These are phyloP conservation scores for Chiua virens DNA, from an alignment of 768 basidiomycete genomes.

Conservation along the genomic window DNA sequence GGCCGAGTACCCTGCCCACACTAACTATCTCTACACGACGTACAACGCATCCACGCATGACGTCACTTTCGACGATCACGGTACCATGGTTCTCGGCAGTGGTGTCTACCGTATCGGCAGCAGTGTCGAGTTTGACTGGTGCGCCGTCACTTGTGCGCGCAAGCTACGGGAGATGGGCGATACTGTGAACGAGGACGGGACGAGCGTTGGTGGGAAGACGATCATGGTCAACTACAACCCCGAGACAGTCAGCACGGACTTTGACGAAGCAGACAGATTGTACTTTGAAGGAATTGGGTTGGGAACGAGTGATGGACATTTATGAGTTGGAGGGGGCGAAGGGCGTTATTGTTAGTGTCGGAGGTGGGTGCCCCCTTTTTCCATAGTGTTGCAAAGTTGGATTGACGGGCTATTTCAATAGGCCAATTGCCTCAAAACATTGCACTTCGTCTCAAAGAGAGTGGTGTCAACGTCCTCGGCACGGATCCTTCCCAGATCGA, in stretches of 20 bases:
- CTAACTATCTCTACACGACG: slow-evolving; percentile 99
- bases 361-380: slow-evolving; percentile 55
- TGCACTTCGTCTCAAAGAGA: slow-evolving; percentile 89
- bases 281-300: slow-evolving; percentile 99
- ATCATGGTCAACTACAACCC: slow-evolving; percentile 99
- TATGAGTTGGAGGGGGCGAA: slow-evolving; percentile 93
- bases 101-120: slow-evolving; percentile 99
- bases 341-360: slow-evolving; percentile 95
- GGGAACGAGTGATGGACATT: slow-evolving; percentile 99
- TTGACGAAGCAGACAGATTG: slow-evolving; percentile 97
- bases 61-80: slow-evolving; percentile 92
- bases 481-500: slow-evolving; percentile 96
- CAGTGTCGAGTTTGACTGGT: slow-evolving; percentile 99
- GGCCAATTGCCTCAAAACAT: slow-evolving; percentile 99
- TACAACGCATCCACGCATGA: slow-evolving; percentile 98
- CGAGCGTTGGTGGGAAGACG: slow-evolving; percentile 58
- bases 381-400: not conserved
- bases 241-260: slow-evolving; percentile 98
- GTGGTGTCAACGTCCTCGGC: slow-evolving; percentile 89
- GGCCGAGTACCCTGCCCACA: slow-evolving; percentile 97
- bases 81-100: slow-evolving; percentile 98
- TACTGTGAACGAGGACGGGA: slow-evolving; percentile 14
- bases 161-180: slow-evolving; percentile 85
- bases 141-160: slow-evolving; percentile 97
- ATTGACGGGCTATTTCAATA: slow-evolving; percentile 26